Percentiles rank a stretch among this genome's conserved stretches.
These are phyloP conservation scores for Saturnispora besseyi DNA, from an alignment of 805 yeast genomes.

Conservation along the genomic window DNA sequence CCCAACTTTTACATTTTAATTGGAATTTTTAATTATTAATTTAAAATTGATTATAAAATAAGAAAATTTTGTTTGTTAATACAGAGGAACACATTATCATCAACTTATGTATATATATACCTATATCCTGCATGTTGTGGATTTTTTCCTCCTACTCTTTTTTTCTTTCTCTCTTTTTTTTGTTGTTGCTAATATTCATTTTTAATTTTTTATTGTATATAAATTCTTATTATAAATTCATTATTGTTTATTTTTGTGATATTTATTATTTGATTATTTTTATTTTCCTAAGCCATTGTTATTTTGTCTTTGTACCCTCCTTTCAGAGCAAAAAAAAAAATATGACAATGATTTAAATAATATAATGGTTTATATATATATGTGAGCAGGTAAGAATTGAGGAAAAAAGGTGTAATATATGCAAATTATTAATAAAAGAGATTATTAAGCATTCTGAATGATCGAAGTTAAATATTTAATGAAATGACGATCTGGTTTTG, in stretches of 20 bases:
- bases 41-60: background rate
- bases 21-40: background rate
- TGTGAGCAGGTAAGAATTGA: background rate
- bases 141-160: no score
- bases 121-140: background rate
- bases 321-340: no score
- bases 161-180: no score
- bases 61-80: background rate
- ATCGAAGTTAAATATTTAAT: constrained; percentile 53
- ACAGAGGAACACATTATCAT: background rate
- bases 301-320: no score
- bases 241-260: no score
- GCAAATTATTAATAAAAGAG: background rate
- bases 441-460: constrained; percentile 7
- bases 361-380: no score
- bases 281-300: no score
- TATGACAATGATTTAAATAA: no score
- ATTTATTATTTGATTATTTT: no score
- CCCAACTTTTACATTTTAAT: background rate
- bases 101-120: background rate
- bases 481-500: constrained; percentile 52
- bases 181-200: no score
- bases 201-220: no score
- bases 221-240: no score
- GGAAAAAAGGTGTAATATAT: background rate